Conservation (phyloP, 495 filamentous ascomycete genomes). For the Chaetomidium leptoderma region DNA sequence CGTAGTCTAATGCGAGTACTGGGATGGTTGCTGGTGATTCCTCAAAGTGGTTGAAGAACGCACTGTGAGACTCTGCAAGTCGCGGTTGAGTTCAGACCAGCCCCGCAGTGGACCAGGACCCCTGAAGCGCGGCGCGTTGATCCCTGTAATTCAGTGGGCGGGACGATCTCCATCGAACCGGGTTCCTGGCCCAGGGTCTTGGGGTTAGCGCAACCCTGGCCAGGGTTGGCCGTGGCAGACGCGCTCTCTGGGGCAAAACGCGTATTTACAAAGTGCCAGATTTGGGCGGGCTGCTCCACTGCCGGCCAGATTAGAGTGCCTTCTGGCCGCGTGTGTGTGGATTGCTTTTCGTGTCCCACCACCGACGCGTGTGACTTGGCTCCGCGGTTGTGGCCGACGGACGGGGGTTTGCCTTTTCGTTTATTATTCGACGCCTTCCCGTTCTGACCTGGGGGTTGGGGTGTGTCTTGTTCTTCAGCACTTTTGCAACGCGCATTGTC, state of each 20-base stretch:
- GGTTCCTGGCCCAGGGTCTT: neutral
- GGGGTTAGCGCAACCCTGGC: constrained; percentile 1
- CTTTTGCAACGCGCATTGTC: too few species aligned
- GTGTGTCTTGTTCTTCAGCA: too few species aligned
- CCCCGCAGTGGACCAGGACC: too few species aligned
- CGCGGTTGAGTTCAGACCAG: neutral
- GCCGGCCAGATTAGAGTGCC: neutral
- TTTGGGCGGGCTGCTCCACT: neutral
- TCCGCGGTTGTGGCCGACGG: neutral
- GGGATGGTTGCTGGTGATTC: neutral
- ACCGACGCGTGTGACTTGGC: constrained; percentile 1
- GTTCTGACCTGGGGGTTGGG: neutral
- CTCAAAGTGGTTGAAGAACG: neutral
- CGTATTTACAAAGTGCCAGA: constrained; percentile 9
- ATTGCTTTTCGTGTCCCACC: constrained; percentile 1
- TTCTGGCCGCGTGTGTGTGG: neutral
- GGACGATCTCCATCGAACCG: neutral
- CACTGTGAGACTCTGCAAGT: neutral
- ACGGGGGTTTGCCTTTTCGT: neutral
- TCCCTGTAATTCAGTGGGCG: neutral
- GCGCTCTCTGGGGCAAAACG: neutral
- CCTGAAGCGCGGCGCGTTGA: constrained; percentile 11
- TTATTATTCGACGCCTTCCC: neutral
- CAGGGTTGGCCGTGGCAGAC: constrained; percentile 5
- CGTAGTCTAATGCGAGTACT: too few species aligned